Base-by-base conservation (phyloP, 2,329 filamentous ascomycete species). In the Chaetomium sp. region DNA sequence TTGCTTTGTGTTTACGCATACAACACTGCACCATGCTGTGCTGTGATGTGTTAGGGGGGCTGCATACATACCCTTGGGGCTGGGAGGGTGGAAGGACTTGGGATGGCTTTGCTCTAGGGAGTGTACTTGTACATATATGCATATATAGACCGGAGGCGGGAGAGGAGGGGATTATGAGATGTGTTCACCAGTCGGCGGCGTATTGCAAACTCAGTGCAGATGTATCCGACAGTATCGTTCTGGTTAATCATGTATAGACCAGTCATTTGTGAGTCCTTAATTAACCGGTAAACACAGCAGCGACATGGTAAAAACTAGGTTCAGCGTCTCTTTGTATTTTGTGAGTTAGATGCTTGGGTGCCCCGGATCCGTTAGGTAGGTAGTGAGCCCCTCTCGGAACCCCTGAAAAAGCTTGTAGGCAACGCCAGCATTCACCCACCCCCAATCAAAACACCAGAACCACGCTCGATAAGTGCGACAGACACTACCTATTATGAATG, bases 111-210 rank as follows among this genome's bases (percentile, higher is more conserved):
- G 50, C 50, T 53, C 10, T 27, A 13, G 12, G 25, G 12, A 13
- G 49, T 51, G 23, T 27, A 51, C 23, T 51, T 53, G 25, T 53
- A 53, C 50, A 53, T 29, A 53, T 42, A 42, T 42, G 38, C 38
- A 42, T 42, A 19, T 16, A 42, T 42, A 42, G 38, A 42, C 38
- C 19, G 38, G 38, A 42, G 38, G 35, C 6, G 38, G 13, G 16
- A 6, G 38, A 16, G 38, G 13, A n/a, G 38, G 38, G 38, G 16
- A 42, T 19, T 42, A 16, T 42, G 38, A 42, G 38, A n/a, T 42
- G 6, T 42, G n/a, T 42, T 42, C 38, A 42, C 16, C 38, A 42
- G 38, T n/a, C 16, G 5, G 38, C 16, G 7, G 38, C 5, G 35
- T n/a, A 19, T 42, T 42, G 38, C 16, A 42, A 42, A n/a, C 5